These are phyloP conservation scores for Diaporthe sp. DNA, from an alignment of 2,329 filamentous ascomycete genomes.

Conservation along the genomic window DNA sequence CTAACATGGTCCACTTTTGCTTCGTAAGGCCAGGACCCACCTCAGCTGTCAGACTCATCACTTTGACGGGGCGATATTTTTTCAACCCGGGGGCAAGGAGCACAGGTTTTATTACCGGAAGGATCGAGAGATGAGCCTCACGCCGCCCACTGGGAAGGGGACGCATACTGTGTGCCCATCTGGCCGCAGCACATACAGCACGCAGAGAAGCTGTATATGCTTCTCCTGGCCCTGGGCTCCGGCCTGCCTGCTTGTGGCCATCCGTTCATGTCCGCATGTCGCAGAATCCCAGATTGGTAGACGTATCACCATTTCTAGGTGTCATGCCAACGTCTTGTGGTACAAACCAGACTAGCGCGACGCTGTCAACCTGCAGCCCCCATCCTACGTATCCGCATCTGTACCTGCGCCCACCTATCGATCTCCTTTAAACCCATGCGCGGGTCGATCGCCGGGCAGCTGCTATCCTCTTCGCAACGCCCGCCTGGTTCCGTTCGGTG, in stretches of 20 bases:
- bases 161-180: constrained; percentile 7
- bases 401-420: constrained; percentile 34
- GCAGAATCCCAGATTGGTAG: constrained; percentile 24
- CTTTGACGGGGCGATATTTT: constrained; percentile 25
- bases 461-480: constrained; percentile 18
- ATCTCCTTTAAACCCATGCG: constrained; percentile 19
- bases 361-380: constrained; percentile 40
- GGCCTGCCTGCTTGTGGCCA: constrained; percentile 20
- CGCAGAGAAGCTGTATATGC: background rate
- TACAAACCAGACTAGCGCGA: constrained; percentile 33
- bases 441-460: constrained; percentile 28
- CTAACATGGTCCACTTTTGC: constrained; percentile 29
- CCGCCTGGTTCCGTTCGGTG: constrained; percentile 25
- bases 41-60: constrained; percentile 35
- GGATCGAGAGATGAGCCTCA: constrained; percentile 31
- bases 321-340: constrained; percentile 32
- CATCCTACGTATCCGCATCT: constrained; percentile 36
- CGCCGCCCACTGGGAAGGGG: constrained; percentile 13
- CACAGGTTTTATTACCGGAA: constrained; percentile 21
- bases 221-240: constrained; percentile 1
- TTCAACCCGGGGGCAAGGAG: constrained; percentile 4
- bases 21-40: constrained; percentile 36
- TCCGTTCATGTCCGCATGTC: constrained; percentile 13
- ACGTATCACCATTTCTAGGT: constrained; percentile 19
- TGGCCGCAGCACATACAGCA: constrained; percentile 3